Evolutionary conservation across 2,329 filamentous ascomycete genomes (phyloP).

Genomic region (Ceratocystis colombiana): DNA sequence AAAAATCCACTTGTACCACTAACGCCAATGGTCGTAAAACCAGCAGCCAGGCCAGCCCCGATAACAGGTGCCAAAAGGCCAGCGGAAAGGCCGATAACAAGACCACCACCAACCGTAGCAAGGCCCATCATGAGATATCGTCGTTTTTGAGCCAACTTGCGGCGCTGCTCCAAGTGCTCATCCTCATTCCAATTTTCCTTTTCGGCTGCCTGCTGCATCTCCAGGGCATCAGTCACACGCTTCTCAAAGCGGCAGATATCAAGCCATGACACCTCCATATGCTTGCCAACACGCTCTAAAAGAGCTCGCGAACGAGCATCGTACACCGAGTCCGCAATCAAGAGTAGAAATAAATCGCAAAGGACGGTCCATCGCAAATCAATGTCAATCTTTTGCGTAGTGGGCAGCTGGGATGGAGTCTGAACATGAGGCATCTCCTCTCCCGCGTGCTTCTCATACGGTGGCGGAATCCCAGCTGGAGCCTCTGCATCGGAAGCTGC

Average conservation of each 20-base stretch:
- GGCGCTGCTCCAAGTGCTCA: constrained; percentile 77
- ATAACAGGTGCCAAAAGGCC: constrained; percentile 88
- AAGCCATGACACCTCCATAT: constrained; percentile 74
- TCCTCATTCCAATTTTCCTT: constrained; percentile 98
- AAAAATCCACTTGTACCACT: constrained; percentile 81
- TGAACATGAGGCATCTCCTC: constrained; percentile 69
- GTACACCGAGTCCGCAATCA: constrained; percentile 94
- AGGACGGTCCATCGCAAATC: constrained; percentile 95
- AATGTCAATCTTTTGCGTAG: constrained; percentile 78
- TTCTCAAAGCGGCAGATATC: constrained; percentile 97
- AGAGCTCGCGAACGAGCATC: constrained; percentile 78
- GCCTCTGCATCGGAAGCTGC: constrained; percentile 35
- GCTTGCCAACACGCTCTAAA: constrained; percentile 70
- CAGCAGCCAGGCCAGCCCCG: constrained; percentile 83
- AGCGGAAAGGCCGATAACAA: constrained; percentile 91
- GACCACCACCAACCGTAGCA: constrained; percentile 85
- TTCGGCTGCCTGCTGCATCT: constrained; percentile 91
- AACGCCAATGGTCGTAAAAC: constrained; percentile 90
- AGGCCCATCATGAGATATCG: constrained; percentile 93
- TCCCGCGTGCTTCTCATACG: constrained; percentile 53
- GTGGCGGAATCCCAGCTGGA: constrained; percentile 44
- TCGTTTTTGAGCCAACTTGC: constrained; percentile 69
- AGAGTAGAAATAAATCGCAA: constrained; percentile 85
- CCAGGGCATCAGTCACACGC: constrained; percentile 86
- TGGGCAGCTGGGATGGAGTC: constrained; percentile 71